Base-by-base conservation (phyloP, 179 eudicot genomes). In the Beta lomatogona region DNA sequence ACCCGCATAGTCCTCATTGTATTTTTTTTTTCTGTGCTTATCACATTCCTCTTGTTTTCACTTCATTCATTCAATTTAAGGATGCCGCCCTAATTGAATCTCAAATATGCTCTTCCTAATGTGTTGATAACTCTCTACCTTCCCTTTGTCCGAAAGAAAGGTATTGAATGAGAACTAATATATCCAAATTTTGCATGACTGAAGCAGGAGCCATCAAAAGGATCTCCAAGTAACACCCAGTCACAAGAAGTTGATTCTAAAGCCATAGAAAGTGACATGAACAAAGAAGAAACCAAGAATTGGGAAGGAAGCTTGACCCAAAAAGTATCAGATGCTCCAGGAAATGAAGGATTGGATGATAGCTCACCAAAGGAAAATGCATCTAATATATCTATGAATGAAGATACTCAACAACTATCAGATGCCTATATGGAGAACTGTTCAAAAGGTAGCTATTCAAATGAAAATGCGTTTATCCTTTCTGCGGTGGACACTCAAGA, bases 401-500 rank as follows among this genome's bases (percentile, higher is more conserved):
- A 78, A 46, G 79, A 77, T 15, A 64, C 82, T 84, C 89, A 77
- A 50, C 61, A 78, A 78, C 28, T 60, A 21, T 75, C 79, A 19
- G 75, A 83, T 63, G 55, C 64, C 45, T n/a, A 57, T 69, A 36
- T 45, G 69, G 78, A 83, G 60, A 75, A 68, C 48, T n/a, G 36
- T 52, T 63, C 77, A 3, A 16, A 63, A 54, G 53, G 72, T 68
- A 69, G 11, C 63, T 53, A 28, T 59, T 22, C 46, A 71, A 18
- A 75, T 77, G 87, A 82, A 85, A 85, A 82, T 55, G 66, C 77
- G n/a, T 44, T 83, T 8, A 79, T 80, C 52, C 81, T 75, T 15
- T 85, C 91, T 50, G 78, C 77, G 67, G 85, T 87, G 86, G 78
- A 80, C 11, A 63, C 83, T 78, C 87, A 48, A 25, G 84, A 45